Base-by-base conservation (phyloP, 345 rosid genomes). In the Lepidium sativum region DNA sequence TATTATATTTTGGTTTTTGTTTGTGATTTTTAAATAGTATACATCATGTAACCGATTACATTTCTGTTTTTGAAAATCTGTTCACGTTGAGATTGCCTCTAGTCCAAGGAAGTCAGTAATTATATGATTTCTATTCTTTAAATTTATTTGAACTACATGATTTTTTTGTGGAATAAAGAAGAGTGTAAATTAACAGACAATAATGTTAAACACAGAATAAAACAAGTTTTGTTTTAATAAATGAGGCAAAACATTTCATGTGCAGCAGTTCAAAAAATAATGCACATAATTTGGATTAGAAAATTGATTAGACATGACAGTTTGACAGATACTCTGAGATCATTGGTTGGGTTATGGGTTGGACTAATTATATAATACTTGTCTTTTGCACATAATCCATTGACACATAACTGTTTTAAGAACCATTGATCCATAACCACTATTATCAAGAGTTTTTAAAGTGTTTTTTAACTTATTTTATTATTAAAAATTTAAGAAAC, bases 261-360 rank as follows among this genome's bases (percentile, higher is more conserved):
- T 54, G 70, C 60, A 47, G 6, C 38, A 49, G 58, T 25, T 27
- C 58, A 63, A 47, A 63, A 27, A 63, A 25, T 23, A 37, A 38
- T 54, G 42, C 52, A 32, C 33, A 54, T 54, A 6, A 33, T 66
- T 54, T 42, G 70, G 54, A 54, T 27, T 43, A 20, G 23, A 54
- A 66, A 54, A 54, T 9, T 51, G 29, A 4, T 8, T 27, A 40
- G 42, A 54, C 45, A 54, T 33, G 70, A 42, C 61, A 54, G 42
- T 41, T 53, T 41, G 70, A 50, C 67, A 48, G 45, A 48, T 62
- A 21, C 59, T 38, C 12, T 39, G 49, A 38, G 29, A 38, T 15
- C 68, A 23, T 64, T 40, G 31, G 48, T 27, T 64, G 58, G 48
- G 59, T 39, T 51, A 51, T 64, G 58, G 48, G 59, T 39, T 39